Percentiles rank a stretch among this genome's conserved stretches.
These are phyloP conservation scores for Catunica adiposa DNA, from an alignment of 2,329 filamentous ascomycete genomes.

Conservation along the genomic window DNA sequence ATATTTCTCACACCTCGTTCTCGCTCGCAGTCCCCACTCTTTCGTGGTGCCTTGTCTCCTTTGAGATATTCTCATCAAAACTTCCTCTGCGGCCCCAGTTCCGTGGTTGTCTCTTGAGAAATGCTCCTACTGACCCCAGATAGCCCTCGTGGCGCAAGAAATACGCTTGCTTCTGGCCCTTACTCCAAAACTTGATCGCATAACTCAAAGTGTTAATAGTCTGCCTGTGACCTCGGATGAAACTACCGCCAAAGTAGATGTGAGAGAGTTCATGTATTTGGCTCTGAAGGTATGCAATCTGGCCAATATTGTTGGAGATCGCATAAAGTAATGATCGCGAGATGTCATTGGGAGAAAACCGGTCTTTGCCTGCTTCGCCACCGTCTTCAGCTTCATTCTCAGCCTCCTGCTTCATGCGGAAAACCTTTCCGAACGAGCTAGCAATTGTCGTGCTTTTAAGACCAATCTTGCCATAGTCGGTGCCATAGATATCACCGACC, in stretches of 20 bases:
- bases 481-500: slow-evolving; percentile 94
- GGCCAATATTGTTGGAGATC: slow-evolving; percentile 93
- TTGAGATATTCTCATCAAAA: slow-evolving; percentile 36
- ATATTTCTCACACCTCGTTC: background rate
- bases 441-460: slow-evolving; percentile 92
- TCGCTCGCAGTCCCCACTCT: slow-evolving; percentile 8
- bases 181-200: slow-evolving; percentile 95
- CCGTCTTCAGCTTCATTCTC: slow-evolving; percentile 64
- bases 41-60: slow-evolving; percentile 20
- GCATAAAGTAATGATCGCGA: slow-evolving; percentile 84
- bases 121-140: slow-evolving; percentile 82
- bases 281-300: slow-evolving; percentile 93
- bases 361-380: slow-evolving; percentile 19
- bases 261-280: slow-evolving; percentile 81
- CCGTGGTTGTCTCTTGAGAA: slow-evolving; percentile 73
- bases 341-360: slow-evolving; percentile 71
- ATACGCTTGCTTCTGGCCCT: slow-evolving; percentile 85
- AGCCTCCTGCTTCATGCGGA: slow-evolving; percentile 75
- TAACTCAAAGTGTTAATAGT: slow-evolving; percentile 97
- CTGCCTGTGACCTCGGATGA: slow-evolving; percentile 88
- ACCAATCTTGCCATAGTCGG: slow-evolving; percentile 89
- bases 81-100: slow-evolving; percentile 83
- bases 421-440: slow-evolving; percentile 91
- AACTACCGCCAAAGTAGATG: slow-evolving; percentile 95
- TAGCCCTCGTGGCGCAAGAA: slow-evolving; percentile 94